These are phyloP conservation scores for Komagataella kurtzmanii DNA, from an alignment of 805 yeast genomes.

Conservation along the genomic window DNA sequence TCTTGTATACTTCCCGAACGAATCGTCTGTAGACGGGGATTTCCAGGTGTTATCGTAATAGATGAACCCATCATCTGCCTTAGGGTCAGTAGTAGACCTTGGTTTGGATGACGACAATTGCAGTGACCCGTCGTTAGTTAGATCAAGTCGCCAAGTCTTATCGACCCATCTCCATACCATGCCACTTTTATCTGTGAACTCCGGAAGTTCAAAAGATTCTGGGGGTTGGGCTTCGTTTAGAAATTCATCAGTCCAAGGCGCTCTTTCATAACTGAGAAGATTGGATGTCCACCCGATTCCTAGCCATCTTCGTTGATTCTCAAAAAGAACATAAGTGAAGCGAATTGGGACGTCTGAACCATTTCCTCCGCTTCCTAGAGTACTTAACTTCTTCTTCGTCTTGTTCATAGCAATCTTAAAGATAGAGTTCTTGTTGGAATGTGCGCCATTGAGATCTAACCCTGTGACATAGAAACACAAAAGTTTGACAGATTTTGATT, in stretches of 20 bases:
- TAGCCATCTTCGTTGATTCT: slow-evolving; percentile 93
- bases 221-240: slow-evolving; percentile 73
- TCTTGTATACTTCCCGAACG: slow-evolving; percentile 83
- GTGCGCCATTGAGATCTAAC: slow-evolving; percentile 41
- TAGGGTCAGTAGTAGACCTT: slow-evolving; percentile 55
- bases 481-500: slow-evolving; percentile 55
- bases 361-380: slow-evolving; percentile 5
- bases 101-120: slow-evolving; percentile 52
- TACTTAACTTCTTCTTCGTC: slow-evolving; percentile 24
- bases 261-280: slow-evolving; percentile 80
- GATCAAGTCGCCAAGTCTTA: slow-evolving; percentile 79
- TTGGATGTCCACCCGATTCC: slow-evolving; percentile 98
- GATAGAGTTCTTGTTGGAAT: slow-evolving; percentile 20
- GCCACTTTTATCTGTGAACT: slow-evolving; percentile 47
- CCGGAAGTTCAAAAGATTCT: slow-evolving; percentile 72
- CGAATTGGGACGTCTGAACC: slow-evolving; percentile 35
- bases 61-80: slow-evolving; percentile 71
- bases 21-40: slow-evolving; percentile 75
- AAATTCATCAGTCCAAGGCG: slow-evolving; percentile 96
- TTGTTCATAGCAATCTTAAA: slow-evolving; percentile 44
- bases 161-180: slow-evolving; percentile 95
- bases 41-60: slow-evolving; percentile 93
- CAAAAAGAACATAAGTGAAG: slow-evolving; percentile 86
- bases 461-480: slow-evolving; percentile 79
- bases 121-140: slow-evolving; percentile 78